Conservation (phyloP, 164 flowering plant species). For the Cinnamomum chago region DNA sequence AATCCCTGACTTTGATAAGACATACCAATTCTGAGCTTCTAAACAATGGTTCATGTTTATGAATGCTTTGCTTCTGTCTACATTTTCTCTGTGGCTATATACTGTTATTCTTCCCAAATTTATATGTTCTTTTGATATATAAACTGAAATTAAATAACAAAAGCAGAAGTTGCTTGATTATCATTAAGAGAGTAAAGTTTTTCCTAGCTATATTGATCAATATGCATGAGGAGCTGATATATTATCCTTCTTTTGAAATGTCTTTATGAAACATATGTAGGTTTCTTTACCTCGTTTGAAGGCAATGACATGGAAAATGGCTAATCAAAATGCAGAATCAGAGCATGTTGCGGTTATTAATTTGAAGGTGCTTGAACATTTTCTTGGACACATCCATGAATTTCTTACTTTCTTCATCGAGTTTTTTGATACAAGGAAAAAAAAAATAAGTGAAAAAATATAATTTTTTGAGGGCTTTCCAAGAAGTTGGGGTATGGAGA, state of each 20-base stretch:
- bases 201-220: background rate
- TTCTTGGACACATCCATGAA: background rate
- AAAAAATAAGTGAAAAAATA: no score
- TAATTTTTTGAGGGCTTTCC: no score
- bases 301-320: constrained; percentile 67
- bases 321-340: constrained; percentile 30
- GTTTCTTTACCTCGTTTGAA: constrained; percentile 43
- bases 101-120: no score
- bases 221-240: background rate
- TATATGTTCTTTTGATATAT: no score
- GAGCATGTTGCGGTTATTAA: constrained; percentile 49
- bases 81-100: background rate
- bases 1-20: no score
- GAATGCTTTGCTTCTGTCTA: background rate
- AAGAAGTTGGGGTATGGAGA: no score
- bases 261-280: constrained; percentile 22
- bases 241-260: background rate
- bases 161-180: background rate
- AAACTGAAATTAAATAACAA: no score
- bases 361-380: constrained; percentile 39
- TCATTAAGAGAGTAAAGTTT: background rate
- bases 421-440: background rate
- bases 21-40: background rate
- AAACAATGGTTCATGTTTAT: background rate
- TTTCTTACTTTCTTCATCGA: background rate